A percentile compares a stretch with the other conserved stretches of the same genome.
phyloP scores from a whole-genome alignment of 768 basidiomycete genomes.

The Boletus coccyginus region DNA sequence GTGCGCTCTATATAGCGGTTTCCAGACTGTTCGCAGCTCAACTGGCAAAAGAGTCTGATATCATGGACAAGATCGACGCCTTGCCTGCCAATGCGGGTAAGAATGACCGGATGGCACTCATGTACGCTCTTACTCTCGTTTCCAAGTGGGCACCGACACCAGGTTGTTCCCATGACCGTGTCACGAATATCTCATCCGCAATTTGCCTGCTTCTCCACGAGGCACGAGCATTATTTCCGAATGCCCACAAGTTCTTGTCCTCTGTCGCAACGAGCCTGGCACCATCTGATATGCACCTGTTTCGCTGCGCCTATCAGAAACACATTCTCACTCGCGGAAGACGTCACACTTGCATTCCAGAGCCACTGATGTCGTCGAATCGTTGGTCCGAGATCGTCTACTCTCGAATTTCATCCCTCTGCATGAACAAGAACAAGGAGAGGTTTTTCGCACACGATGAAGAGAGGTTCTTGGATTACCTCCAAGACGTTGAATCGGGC shows the following conservation, averaged over 20 bases:
- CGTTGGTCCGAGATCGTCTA: constrained; percentile 59
- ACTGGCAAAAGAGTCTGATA: constrained; percentile 46
- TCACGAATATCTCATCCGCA: no score
- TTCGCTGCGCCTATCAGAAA: constrained; percentile 58
- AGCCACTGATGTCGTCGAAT: constrained; percentile 60
- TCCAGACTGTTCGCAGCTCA: constrained; percentile 57
- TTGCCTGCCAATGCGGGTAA: constrained; percentile 32
- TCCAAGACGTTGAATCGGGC: constrained; percentile 54
- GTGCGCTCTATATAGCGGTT: constrained; percentile 61
- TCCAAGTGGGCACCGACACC: constrained; percentile 42
- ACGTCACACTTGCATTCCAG: constrained; percentile 42
- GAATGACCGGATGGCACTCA: constrained; percentile 11
- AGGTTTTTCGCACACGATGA: constrained; percentile 58
- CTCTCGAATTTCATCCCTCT: constrained; percentile 54
- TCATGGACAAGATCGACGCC: constrained; percentile 36
- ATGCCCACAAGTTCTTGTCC: constrained; percentile 12
- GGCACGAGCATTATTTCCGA: constrained; percentile 21
- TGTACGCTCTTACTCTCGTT: constrained; percentile 45
- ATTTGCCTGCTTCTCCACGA: constrained; percentile 46
- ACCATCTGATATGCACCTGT: constrained; percentile 35
- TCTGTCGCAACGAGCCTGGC: constrained; percentile 30
- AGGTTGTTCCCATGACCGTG: no score
- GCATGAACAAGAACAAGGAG: constrained; percentile 57
- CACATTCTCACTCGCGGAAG: constrained; percentile 61
- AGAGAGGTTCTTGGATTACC: constrained; percentile 55